A percentile compares a stretch with the other conserved stretches of the same genome.
Evolutionary conservation across 2,329 filamentous ascomycete genomes (phyloP).

Genomic region (Pseudogymnoascus pannorum): DNA sequence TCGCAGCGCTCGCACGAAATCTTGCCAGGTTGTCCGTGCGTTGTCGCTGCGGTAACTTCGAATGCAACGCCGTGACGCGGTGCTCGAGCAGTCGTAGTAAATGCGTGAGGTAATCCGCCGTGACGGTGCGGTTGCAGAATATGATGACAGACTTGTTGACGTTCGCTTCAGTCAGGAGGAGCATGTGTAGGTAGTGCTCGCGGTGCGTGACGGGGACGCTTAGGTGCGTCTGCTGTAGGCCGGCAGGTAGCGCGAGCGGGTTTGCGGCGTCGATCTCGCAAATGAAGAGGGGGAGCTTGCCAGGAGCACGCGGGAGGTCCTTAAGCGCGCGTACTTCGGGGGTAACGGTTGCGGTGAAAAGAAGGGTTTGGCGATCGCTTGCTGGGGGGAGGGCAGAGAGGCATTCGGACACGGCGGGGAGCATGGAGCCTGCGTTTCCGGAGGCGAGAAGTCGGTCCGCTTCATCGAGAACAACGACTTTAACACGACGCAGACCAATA

Average conservation of each 20-base stretch:
- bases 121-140: conserved; percentile 88
- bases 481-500: conserved; percentile 68
- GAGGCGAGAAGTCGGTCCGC: conserved; percentile 80
- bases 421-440: conserved; percentile 72
- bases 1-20: conserved; percentile 82
- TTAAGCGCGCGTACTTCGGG: conserved; percentile 85
- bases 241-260: conserved; percentile 66
- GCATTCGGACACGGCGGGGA: conserved; percentile 89
- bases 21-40: conserved; percentile 81
- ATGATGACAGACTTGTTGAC: conserved; percentile 73
- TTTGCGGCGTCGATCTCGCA: conserved; percentile 76
- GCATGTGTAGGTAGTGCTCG: conserved; percentile 87
- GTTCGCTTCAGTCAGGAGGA: conserved; percentile 74
- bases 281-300: conserved; percentile 73
- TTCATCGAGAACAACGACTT: conserved; percentile 89
- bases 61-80: conserved; percentile 86
- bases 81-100: conserved; percentile 79
- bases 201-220: conserved; percentile 87
- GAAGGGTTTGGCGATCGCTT: conserved; percentile 74
- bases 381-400: conserved; percentile 73
- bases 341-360: conserved; percentile 95
- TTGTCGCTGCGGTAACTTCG: conserved; percentile 74
- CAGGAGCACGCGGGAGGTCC: conserved; percentile 60
- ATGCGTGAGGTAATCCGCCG: conserved; percentile 83
- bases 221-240: conserved; percentile 76